A percentile compares a stretch with the other conserved stretches of the same genome.
phyloP scores from a whole-genome alignment of 2,329 filamentous ascomycete genomes.

The Fusarium temperatum region DNA sequence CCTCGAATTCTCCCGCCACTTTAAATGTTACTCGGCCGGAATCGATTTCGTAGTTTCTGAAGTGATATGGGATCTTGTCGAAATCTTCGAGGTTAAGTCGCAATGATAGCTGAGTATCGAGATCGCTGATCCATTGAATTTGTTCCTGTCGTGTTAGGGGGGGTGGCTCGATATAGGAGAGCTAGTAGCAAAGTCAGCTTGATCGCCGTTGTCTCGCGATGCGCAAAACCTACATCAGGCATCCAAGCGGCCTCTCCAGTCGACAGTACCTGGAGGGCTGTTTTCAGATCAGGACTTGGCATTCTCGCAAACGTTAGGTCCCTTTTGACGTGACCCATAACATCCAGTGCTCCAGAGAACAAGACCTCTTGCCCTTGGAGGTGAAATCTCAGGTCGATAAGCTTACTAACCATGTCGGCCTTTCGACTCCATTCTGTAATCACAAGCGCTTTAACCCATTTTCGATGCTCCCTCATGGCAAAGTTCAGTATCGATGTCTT shows the following conservation, averaged over 20 bases:
- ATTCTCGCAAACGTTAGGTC: conserved; percentile 77
- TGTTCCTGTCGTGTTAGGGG: conserved; percentile 76
- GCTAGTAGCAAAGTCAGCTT: conserved; percentile 56
- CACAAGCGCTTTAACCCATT: conserved; percentile 93
- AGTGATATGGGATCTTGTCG: conserved; percentile 76
- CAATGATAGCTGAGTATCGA: conserved; percentile 85
- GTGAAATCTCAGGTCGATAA: conserved; percentile 87
- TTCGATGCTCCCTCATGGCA: conserved; percentile 79
- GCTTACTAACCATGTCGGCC: conserved; percentile 79
- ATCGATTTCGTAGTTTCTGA: conserved; percentile 79
- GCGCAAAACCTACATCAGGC: conserved; percentile 70
- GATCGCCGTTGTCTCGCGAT: neutral
- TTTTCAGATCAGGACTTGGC: conserved; percentile 90
- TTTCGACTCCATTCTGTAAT: conserved; percentile 90
- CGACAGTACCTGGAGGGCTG: conserved; percentile 84
- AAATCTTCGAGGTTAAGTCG: conserved; percentile 87
- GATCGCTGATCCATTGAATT: conserved; percentile 77
- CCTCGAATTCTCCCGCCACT: conserved; percentile 86
- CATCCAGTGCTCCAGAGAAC: conserved; percentile 68
- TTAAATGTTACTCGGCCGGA: conserved; percentile 91
- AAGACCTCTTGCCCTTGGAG: conserved; percentile 69
- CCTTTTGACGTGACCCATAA: conserved; percentile 76
- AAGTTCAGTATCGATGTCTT: conserved; percentile 81
- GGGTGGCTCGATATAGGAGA: conserved; percentile 80
- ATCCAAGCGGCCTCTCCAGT: conserved; percentile 81